Evolutionary conservation across 2,329 filamentous ascomycete genomes (phyloP).

Genomic region (Stagonosporopsis chrysanthemi): DNA sequence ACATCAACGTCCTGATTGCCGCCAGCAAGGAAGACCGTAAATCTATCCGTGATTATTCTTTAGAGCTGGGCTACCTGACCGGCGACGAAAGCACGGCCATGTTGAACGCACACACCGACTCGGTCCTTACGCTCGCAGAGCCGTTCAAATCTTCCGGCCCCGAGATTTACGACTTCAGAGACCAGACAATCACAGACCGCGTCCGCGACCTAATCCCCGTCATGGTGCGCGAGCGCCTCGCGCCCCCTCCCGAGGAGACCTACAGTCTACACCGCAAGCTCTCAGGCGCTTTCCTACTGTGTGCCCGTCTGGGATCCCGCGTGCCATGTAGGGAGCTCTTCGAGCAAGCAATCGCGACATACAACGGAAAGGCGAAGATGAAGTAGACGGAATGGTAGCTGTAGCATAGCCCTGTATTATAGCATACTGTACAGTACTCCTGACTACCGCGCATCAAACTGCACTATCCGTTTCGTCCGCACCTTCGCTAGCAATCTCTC

Average conservation of each 20-base stretch:
- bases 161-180: conserved; percentile 86
- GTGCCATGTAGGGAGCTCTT: conserved; percentile 87
- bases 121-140: conserved; percentile 88
- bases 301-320: conserved; percentile 81
- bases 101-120: conserved; percentile 89
- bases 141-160: conserved; percentile 80
- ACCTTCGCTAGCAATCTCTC: conserved; percentile 18
- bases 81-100: conserved; percentile 85
- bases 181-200: conserved; percentile 95
- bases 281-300: conserved; percentile 92
- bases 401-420: neutral
- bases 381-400: conserved; percentile 1
- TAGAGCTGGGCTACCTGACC: conserved; percentile 87
- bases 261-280: conserved; percentile 95
- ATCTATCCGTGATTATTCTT: conserved; percentile 71
- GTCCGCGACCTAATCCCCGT: conserved; percentile 87
- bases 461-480: conserved; percentile 27
- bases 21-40: conserved; percentile 74
- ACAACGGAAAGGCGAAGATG: conserved; percentile 30
- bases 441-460: conserved; percentile 29
- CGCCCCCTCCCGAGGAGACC: conserved; percentile 95
- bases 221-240: conserved; percentile 88
- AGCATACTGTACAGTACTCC: neutral
- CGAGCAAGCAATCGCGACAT: conserved; percentile 59
- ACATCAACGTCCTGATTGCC: conserved; percentile 80